A percentile compares a stretch with the other conserved stretches of the same genome.
Conservation (phyloP, 164 flowering plant genomes). For the Vitis rotundifolia region DNA sequence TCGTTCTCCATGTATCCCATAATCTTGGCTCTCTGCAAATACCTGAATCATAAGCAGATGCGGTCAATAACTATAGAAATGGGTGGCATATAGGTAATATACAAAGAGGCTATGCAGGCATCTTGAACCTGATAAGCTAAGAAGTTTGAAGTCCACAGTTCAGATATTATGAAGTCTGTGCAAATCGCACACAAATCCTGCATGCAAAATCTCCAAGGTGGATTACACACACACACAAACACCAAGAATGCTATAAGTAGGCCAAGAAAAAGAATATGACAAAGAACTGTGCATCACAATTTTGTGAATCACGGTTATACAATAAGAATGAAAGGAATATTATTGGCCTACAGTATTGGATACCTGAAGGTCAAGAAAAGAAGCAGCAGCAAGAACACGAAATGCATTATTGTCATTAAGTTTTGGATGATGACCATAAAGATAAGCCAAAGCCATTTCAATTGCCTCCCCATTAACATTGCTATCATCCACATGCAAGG, state of each 20-base stretch:
- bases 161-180: conserved; percentile 92
- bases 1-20: conserved; percentile 93
- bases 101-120: conserved; percentile 7
- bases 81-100: not conserved
- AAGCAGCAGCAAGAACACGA: conserved; percentile 97
- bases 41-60: conserved; percentile 44
- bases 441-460: conserved; percentile 84
- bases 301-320: not conserved
- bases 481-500: conserved; percentile 83
- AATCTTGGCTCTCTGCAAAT: conserved; percentile 96
- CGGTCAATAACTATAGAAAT: conserved; percentile 6
- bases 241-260: not conserved
- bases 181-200: conserved; percentile 98
- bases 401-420: conserved; percentile 90
- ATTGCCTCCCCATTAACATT: conserved; percentile 89
- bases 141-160: conserved; percentile 94
- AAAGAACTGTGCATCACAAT: not conserved
- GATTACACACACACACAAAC: conserved; percentile 6
- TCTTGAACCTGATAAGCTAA: conserved; percentile 80
- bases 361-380: conserved; percentile 99
- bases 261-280: not conserved
- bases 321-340: not conserved
- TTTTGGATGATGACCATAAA: conserved; percentile 92
- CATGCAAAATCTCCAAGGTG: conserved; percentile 17
- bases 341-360: not conserved